These are phyloP conservation scores for Datura wrightii DNA, from an alignment of 257 asterid species.

Conservation along the genomic window DNA sequence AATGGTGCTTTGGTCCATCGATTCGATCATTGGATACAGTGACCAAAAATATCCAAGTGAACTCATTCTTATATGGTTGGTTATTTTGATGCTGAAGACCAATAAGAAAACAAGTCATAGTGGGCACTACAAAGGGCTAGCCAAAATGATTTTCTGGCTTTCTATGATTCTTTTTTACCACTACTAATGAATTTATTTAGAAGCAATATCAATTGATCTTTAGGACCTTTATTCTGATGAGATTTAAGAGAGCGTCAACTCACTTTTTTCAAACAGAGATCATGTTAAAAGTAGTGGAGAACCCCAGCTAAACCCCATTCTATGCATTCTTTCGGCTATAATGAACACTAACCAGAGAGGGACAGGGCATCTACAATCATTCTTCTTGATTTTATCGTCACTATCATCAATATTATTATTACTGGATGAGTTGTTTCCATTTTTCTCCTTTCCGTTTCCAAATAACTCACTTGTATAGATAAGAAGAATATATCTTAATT, in stretches of 20 bases:
- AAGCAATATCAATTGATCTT: neutral
- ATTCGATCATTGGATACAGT: slow-evolving; percentile 8
- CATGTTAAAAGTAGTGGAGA: slow-evolving; percentile 28
- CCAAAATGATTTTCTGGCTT: slow-evolving; percentile 7
- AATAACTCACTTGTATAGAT: neutral
- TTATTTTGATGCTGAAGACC: neutral
- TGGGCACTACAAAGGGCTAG: slow-evolving; percentile 14
- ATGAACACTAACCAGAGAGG: slow-evolving; percentile 6
- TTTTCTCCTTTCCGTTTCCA: neutral
- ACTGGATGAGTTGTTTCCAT: neutral
- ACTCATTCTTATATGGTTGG: slow-evolving; percentile 16
- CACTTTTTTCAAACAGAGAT: neutral
- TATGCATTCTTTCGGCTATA: neutral
- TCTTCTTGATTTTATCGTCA: slow-evolving; percentile 8
- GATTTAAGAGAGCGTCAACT: slow-evolving; percentile 18
- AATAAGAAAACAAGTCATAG: slow-evolving; percentile 13
- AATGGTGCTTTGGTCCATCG: neutral
- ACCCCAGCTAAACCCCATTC: neutral
- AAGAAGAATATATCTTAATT: neutral
- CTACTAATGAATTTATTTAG: neutral
- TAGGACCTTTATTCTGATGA: slow-evolving; percentile 24
- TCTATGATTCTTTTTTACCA: neutral
- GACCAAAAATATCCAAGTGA: slow-evolving; percentile 13
- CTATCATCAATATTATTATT: neutral
- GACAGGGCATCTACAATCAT: slow-evolving; percentile 27